Percentiles rank a stretch among this genome's conserved stretches.
Conservation (phyloP, 805 yeast genomes). For the Cephaloascus albidus region DNA sequence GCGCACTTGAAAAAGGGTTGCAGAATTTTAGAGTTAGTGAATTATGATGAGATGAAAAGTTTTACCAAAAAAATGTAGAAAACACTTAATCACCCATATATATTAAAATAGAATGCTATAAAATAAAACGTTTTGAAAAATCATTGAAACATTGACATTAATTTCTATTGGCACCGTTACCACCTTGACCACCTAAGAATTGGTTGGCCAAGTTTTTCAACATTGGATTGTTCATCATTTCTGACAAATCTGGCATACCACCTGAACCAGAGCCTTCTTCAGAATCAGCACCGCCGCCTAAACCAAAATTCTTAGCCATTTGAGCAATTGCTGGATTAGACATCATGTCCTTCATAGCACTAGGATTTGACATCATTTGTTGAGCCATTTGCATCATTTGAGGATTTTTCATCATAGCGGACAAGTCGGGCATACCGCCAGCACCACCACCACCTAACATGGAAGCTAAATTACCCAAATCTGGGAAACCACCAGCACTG, state of each 20-base stretch:
- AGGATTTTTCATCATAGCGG: slow-evolving; percentile 80
- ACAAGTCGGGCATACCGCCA: slow-evolving; percentile 66
- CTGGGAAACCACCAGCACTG: slow-evolving; percentile 60
- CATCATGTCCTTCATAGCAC: slow-evolving; percentile 64
- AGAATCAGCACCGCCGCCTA: slow-evolving; percentile 42
- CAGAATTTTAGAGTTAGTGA: too few relatives aligned
- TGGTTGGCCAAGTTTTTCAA: slow-evolving; percentile 61
- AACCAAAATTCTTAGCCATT: slow-evolving; percentile 73
- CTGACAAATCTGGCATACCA: slow-evolving; percentile 46
- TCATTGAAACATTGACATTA: too few relatives aligned
- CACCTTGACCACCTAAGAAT: slow-evolving; percentile 44
- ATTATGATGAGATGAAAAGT: too few relatives aligned
- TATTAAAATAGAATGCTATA: too few relatives aligned
- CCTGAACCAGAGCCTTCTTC: slow-evolving; percentile 12
- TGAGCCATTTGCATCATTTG: slow-evolving; percentile 85
- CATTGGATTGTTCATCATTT: slow-evolving; percentile 76
- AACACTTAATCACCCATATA: too few relatives aligned
- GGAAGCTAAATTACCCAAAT: slow-evolving; percentile 44
- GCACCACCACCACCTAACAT: slow-evolving; percentile 54
- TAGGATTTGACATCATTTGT: slow-evolving; percentile 79
- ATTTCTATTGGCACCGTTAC: slow-evolving; percentile 4
- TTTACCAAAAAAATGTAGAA: too few relatives aligned
- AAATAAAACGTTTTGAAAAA: too few relatives aligned
- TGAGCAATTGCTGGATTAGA: slow-evolving; percentile 71
- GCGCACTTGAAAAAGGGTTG: not conserved